Base-by-base conservation (phyloP, 805 yeast species). In the Metschnikowia aberdeeniae region DNA sequence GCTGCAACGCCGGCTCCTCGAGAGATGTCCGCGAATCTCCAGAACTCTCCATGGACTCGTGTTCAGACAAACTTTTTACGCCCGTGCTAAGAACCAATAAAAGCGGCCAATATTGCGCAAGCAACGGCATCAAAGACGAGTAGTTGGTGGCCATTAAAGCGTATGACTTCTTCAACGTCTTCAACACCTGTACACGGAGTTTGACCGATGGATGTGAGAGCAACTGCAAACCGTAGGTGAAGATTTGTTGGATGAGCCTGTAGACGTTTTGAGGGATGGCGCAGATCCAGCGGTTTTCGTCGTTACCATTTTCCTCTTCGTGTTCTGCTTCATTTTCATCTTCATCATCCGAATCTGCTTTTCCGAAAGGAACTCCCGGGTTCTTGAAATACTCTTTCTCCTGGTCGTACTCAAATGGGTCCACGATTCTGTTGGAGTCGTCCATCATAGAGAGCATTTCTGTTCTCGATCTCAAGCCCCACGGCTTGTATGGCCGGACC, bases 221-320 rank as follows among this genome's bases (percentile, higher is more conserved):
- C 29, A 78, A 70, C 46, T 87, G 68, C 43, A 86, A 85, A 6
- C 92, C 84, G 59, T 89, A 87, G 5, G 71, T 75, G 43, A 81
- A 70, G 3, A 92, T 80, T 44, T 78, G 78, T 36, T 81, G 77
- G 1, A 86, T 64, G 2, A 82, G 66, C 33, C 64, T 60, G 60
- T 87, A 92, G 0, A 84, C 66, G 2, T 72, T 65, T 34, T 75
- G 67, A 0, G 95, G 86, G 0, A 90, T 67, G 0, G 82, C 81
- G 0, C 92, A 83, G 0, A 58, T 53, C 97, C 97, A 89, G 12
- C 24, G 27, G 3, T 47, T 40, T 12, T 43, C 46, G 1, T 42
- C 39, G 12, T 35, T 37, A 28, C 32, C 34, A 28, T 54, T 55
- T 17, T 53, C 56, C 9, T 46, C 50, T 9, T 20, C 30, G 7